phyloP scores from a whole-genome alignment of 805 yeast genomes.

The Saturnispora hagleri region DNA sequence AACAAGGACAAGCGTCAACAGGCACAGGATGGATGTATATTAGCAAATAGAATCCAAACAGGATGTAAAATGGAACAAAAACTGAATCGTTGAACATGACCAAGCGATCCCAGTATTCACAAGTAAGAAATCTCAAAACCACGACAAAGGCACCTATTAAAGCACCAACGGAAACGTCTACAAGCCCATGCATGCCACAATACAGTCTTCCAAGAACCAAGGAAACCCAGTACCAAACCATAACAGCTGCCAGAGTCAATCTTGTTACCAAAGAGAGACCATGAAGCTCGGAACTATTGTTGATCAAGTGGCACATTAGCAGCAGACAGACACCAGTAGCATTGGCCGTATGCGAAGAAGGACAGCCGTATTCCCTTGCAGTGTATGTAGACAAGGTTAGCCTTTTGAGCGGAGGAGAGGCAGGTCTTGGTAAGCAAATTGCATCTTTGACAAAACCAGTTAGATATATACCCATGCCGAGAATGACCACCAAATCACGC shows the following conservation, averaged over 20 bases:
- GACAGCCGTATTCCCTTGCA: conserved; percentile 89
- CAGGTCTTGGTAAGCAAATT: conserved; percentile 85
- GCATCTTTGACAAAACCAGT: conserved; percentile 76
- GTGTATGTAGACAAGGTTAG: conserved; percentile 89
- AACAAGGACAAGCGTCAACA: conserved; percentile 91
- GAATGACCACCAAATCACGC: conserved; percentile 49
- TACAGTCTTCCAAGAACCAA: conserved; percentile 75
- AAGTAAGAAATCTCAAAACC: conserved; percentile 33
- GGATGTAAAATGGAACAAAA: conserved; percentile 31
- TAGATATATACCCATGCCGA: conserved; percentile 62
- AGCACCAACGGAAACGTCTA: conserved; percentile 64
- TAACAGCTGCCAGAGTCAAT: conserved; percentile 12
- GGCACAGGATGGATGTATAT: conserved; percentile 74
- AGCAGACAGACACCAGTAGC: conserved; percentile 74
- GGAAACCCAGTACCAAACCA: conserved; percentile 47
- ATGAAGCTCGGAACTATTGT: conserved; percentile 12
- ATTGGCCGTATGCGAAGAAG: conserved; percentile 89
- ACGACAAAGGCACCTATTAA: conserved; percentile 50
- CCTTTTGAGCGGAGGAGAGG: conserved; percentile 84
- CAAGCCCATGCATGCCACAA: conserved; percentile 95
- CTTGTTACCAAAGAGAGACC: neutral
- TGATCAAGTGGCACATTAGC: conserved; percentile 20
- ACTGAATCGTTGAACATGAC: conserved; percentile 21
- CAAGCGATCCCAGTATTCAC: conserved; percentile 38
- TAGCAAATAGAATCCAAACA: conserved; percentile 36